Conservation (phyloP, 1,284 basidiomycete genomes). For the Fomes fomentarius region DNA sequence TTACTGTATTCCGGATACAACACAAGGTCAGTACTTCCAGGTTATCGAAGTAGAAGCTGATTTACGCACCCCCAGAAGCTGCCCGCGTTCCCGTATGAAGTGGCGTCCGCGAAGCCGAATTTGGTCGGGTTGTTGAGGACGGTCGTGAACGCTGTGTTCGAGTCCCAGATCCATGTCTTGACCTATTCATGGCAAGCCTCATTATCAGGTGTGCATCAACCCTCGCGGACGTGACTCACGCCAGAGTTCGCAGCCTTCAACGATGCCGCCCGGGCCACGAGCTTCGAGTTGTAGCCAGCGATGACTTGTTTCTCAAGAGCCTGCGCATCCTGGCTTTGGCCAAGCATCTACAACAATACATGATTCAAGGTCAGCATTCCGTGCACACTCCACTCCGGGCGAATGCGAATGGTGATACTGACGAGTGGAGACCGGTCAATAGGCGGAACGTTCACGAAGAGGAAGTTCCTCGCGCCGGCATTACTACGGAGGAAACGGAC, state of each 20-base stretch:
- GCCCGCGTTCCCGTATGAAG: constrained; percentile 48
- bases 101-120: constrained; percentile 57
- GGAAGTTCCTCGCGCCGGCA: constrained; percentile 24
- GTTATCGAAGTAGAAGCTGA: background rate
- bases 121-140: constrained; percentile 50
- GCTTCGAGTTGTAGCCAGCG: constrained; percentile 50
- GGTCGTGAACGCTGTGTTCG: constrained; percentile 51
- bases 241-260: constrained; percentile 49
- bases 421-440: constrained; percentile 56
- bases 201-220: background rate
- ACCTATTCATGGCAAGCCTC: constrained; percentile 45
- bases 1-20: constrained; percentile 3
- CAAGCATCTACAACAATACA: constrained; percentile 46
- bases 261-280: constrained; percentile 40
- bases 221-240: constrained; percentile 32
- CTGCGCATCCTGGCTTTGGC: constrained; percentile 43
- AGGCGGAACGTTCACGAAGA: background rate
- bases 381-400: background rate
- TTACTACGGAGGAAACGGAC: too few species aligned
- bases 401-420: constrained; percentile 12
- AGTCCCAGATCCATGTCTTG: constrained; percentile 53
- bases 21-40: background rate
- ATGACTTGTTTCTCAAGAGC: constrained; percentile 51
- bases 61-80: constrained; percentile 59
- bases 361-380: background rate